Conservation (phyloP, 805 yeast genomes). For the Schwanniomyces sp. region DNA sequence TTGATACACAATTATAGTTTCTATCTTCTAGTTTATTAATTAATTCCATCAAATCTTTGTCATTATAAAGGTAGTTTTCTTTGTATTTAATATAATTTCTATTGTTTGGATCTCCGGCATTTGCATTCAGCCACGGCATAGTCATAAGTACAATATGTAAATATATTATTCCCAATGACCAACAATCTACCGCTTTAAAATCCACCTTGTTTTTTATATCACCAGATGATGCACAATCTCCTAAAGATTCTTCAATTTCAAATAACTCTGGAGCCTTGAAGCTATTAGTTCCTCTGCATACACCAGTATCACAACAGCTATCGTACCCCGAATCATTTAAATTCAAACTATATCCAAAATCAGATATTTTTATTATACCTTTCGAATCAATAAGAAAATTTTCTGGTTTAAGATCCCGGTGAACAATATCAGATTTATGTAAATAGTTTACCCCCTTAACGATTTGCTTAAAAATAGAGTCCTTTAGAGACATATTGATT, state of each 20-base stretch:
- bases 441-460: slow-evolving; percentile 45
- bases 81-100: slow-evolving; percentile 19
- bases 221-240: background rate
- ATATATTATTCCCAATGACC: slow-evolving; percentile 54
- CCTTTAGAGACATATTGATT: slow-evolving; percentile 36
- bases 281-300: slow-evolving; percentile 44
- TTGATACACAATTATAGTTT: slow-evolving; percentile 12
- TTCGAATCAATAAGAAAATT: slow-evolving; percentile 46
- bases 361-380: slow-evolving; percentile 48
- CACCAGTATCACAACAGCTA: slow-evolving; percentile 19
- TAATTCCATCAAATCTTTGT: slow-evolving; percentile 17
- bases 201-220: slow-evolving; percentile 8
- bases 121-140: slow-evolving; percentile 50
- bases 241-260: slow-evolving; percentile 16
- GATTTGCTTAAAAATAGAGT: slow-evolving; percentile 46
- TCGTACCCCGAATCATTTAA: slow-evolving; percentile 13
- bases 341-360: slow-evolving; percentile 52
- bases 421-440: slow-evolving; percentile 44
- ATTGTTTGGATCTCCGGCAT: slow-evolving; percentile 19
- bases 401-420: slow-evolving; percentile 57
- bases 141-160: slow-evolving; percentile 43
- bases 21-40: slow-evolving; percentile 26
- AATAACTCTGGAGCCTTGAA: slow-evolving; percentile 57
- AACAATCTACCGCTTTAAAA: slow-evolving; percentile 44
- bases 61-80: slow-evolving; percentile 26